Evolutionary conservation across 108 stramenopile species (phyloP).

Genomic region (Fragilariopsis cylindrus): DNA sequence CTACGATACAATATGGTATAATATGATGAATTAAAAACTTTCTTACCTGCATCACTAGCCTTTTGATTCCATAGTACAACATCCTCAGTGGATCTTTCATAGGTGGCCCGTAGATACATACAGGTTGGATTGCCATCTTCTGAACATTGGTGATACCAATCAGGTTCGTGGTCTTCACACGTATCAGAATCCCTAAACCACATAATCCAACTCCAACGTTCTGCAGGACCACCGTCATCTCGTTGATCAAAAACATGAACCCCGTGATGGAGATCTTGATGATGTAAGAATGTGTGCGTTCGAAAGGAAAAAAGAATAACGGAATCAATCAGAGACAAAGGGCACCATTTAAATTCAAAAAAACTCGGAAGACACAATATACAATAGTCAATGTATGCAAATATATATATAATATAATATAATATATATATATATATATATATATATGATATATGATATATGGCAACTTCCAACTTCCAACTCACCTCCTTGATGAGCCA

Average conservation of each 20-base stretch:
- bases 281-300: background rate
- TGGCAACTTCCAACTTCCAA: background rate
- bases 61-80: background rate
- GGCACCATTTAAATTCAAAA: too few relatives aligned
- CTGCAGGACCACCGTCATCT: background rate
- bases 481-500: constrained; percentile 11
- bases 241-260: constrained; percentile 15
- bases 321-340: too few relatives aligned
- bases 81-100: background rate
- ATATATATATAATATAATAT: too few relatives aligned
- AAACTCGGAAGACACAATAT: too few relatives aligned
- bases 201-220: constrained; percentile 24
- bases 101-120: constrained; percentile 10
- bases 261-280: constrained; percentile 12
- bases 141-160: constrained; percentile 12
- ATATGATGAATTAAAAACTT: background rate
- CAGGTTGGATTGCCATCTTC: constrained; percentile 17
- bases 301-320: too few relatives aligned
- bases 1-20: too few relatives aligned
- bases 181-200: constrained; percentile 23
- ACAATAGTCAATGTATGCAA: too few relatives aligned
- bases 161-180: constrained; percentile 9
- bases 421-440: too few relatives aligned
- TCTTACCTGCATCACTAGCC: background rate
- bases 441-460: background rate